Evolutionary conservation across 768 basidiomycete genomes (phyloP).

Genomic region (Termitomyces sp.): DNA sequence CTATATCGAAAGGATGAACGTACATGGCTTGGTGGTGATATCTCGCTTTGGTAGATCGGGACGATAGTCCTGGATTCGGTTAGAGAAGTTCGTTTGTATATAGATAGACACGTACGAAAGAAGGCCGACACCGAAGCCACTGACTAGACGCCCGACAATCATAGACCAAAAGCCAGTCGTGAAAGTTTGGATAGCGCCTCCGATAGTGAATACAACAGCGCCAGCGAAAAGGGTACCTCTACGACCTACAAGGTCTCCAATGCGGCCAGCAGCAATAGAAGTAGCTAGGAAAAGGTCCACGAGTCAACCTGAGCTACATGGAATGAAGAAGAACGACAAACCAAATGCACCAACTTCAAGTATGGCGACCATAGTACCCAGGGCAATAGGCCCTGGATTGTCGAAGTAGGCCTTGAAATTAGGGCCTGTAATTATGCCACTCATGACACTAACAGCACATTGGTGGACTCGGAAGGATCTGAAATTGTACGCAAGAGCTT

Average conservation of each 20-base stretch:
- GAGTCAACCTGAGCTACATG: background rate
- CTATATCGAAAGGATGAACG: constrained; percentile 15
- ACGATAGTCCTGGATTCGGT: constrained; percentile 71
- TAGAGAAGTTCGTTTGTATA: background rate
- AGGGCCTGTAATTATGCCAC: constrained; percentile 85
- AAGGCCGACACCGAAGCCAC: constrained; percentile 70
- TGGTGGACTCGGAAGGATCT: constrained; percentile 9
- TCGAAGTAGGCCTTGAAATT: constrained; percentile 81
- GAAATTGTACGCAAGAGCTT: constrained; percentile 10
- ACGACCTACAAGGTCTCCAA: constrained; percentile 73
- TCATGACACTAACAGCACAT: constrained; percentile 61
- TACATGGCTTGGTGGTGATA: constrained; percentile 88
- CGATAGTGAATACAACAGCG: constrained; percentile 68
- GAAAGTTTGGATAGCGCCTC: constrained; percentile 71
- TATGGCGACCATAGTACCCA: constrained; percentile 96
- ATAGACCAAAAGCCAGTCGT: constrained; percentile 30
- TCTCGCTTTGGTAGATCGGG: constrained; percentile 93
- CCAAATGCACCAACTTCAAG: constrained; percentile 90
- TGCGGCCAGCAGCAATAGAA: constrained; percentile 77
- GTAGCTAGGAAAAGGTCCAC: constrained; percentile 48
- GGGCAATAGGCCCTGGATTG: constrained; percentile 61
- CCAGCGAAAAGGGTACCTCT: constrained; percentile 70
- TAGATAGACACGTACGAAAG: constrained; percentile 49
- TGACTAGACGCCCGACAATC: constrained; percentile 61
- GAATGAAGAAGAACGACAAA: constrained; percentile 26